These are phyloP conservation scores for Fusarium humuli DNA, from an alignment of 2,329 filamentous ascomycete species.

Conservation along the genomic window DNA sequence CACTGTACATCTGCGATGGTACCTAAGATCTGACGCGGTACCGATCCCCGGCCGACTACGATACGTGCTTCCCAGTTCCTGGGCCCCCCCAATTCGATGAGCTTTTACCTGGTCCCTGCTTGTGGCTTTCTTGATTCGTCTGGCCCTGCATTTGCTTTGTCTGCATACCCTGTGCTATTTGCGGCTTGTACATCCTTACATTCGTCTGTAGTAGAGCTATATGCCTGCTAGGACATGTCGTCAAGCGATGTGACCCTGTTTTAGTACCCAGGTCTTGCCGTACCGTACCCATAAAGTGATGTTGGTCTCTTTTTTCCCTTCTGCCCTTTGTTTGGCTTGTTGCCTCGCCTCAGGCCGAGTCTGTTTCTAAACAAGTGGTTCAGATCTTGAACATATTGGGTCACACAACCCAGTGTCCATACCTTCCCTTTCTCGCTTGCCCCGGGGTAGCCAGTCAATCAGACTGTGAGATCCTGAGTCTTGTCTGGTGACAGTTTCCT, in stretches of 20 bases:
- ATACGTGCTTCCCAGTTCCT: conserved; percentile 34
- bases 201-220: conserved; percentile 17
- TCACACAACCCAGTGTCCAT: conserved; percentile 50
- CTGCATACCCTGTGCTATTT: conserved; percentile 28
- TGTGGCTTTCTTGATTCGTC: conserved; percentile 35
- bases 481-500: conserved; percentile 37
- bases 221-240: conserved; percentile 34
- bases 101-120: conserved; percentile 31
- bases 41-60: conserved; percentile 35
- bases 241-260: conserved; percentile 38
- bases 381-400: conserved; percentile 53
- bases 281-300: conserved; percentile 46
- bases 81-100: conserved; percentile 23
- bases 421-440: conserved; percentile 49
- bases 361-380: conserved; percentile 53
- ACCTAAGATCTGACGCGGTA: conserved; percentile 43
- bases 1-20: conserved; percentile 33
- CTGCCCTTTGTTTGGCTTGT: conserved; percentile 42
- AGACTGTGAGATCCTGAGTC: conserved; percentile 34
- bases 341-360: conserved; percentile 50
- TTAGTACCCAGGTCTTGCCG: conserved; percentile 36
- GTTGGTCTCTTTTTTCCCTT: conserved; percentile 32
- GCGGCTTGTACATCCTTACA: conserved; percentile 21
- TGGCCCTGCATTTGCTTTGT: conserved; percentile 38
- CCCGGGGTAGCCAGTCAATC: conserved; percentile 30